Percentiles rank a stretch among this genome's conserved stretches.
These are phyloP conservation scores for Fraxinus nigra DNA, from an alignment of 305 asterid genomes.

Conservation along the genomic window DNA sequence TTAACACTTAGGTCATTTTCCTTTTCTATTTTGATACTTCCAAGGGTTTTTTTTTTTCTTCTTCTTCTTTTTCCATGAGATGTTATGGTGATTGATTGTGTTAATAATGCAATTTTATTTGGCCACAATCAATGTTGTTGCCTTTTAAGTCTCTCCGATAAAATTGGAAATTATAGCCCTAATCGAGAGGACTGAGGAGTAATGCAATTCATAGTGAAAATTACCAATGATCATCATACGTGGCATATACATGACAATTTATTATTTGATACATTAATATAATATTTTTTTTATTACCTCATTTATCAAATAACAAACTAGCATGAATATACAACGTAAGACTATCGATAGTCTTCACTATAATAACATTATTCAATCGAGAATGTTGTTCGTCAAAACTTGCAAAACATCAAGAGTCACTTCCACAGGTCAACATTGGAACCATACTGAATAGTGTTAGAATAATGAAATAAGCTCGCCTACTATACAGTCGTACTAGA, in stretches of 20 bases:
- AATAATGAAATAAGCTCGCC: background rate
- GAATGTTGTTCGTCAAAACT: background rate
- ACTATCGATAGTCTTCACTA: background rate
- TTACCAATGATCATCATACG: background rate
- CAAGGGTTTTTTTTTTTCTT: background rate
- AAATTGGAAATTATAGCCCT: background rate
- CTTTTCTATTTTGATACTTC: background rate
- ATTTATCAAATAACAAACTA: background rate
- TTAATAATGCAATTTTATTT: background rate
- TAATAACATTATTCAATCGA: background rate
- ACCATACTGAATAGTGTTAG: background rate
- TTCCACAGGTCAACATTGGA: background rate
- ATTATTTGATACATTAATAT: too few relatives aligned
- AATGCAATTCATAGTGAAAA: background rate
- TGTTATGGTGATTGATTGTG: background rate
- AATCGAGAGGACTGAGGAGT: background rate
- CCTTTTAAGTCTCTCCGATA: background rate
- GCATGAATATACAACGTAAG: too few relatives aligned
- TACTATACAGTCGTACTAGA: background rate
- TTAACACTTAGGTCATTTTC: background rate
- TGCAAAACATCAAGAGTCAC: background rate
- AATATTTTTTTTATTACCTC: too few relatives aligned
- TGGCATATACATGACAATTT: background rate
- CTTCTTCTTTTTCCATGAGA: background rate
- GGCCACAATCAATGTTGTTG: background rate